phyloP scores from a whole-genome alignment of 1,284 basidiomycete species.

The Boletus sp. region DNA sequence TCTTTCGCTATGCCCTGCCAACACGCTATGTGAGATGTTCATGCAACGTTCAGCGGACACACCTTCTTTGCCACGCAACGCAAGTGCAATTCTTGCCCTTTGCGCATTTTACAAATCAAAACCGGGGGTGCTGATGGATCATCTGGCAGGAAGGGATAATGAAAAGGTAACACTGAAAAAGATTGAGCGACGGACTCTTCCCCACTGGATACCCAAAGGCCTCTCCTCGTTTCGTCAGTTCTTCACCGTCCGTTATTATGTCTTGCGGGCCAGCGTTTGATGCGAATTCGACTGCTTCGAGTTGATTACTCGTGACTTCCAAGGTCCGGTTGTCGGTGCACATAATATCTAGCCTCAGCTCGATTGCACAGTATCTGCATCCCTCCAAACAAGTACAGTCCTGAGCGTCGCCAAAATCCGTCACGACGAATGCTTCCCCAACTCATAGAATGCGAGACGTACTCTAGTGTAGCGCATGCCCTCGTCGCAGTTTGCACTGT shows the following conservation, averaged over 20 bases:
- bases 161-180: not conserved
- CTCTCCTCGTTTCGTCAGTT: constrained; percentile 67
- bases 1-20: constrained; percentile 92
- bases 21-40: not conserved
- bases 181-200: constrained; percentile 54
- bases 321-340: constrained; percentile 70
- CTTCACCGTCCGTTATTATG: constrained; percentile 55
- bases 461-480: constrained; percentile 81
- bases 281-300: constrained; percentile 53
- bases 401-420: constrained; percentile 37
- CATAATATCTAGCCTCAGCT: constrained; percentile 65
- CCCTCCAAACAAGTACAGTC: constrained; percentile 81
- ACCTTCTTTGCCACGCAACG: constrained; percentile 93
- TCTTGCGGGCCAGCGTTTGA: constrained; percentile 35
- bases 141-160: constrained; percentile 37
- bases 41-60: constrained; percentile 5
- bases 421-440: constrained; percentile 9
- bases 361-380: constrained; percentile 80
- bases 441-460: constrained; percentile 26
- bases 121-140: constrained; percentile 66
- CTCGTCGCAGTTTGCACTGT: constrained; percentile 81
- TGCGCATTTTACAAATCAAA: constrained; percentile 87
- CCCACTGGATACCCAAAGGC: constrained; percentile 86
- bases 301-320: constrained; percentile 78
- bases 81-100: constrained; percentile 88